Base-by-base conservation (phyloP, 192 early-diverging fungal genomes). In the Podochytrium sp. region DNA sequence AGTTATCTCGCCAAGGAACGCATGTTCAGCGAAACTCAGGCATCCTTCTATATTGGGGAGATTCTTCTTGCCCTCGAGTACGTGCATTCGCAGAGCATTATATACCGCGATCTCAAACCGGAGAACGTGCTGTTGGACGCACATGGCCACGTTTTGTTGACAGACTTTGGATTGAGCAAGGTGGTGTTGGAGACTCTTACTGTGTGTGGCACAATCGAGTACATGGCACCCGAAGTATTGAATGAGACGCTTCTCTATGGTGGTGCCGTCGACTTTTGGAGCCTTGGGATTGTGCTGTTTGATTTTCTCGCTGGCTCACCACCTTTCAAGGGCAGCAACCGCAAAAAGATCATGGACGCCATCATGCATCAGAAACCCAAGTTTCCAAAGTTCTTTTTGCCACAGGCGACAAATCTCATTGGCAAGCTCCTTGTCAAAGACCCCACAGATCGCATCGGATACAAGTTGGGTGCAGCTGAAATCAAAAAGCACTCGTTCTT, bases 111-210 rank as follows among this genome's bases (percentile, higher is more conserved):
- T 71, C 71, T 87, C 16, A 86, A 87, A 72, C 82, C 83, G 18
- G 86, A 87, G 58, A 87, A 86, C 61, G 82, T 87, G 0, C 55
- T 87, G 43, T 67, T 96, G 25, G 89, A 90, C 74, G 79, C 75
- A 3, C 84, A 91, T 2, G 95, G 95, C 10, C 92, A 96, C 74
- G 77, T 96, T 33, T 76, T 94, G 18, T 80, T 98, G 50, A 95
- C 95, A 1, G 96, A 98, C 78, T 98, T 97, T 86, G 92, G 92
- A 14, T 92, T 94, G 77, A 92, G 91, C 42, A 94, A 94, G 70
- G 78, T 93, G 3, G 79, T 79, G 20, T 61, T 81, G n/a, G 75
- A 79, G 39, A 80, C 91, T 81, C 32, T 80, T 69, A 70, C 91
- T 0, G 81, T 94, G 16, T 94, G 93, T 78, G 93, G 93, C 16